Percentiles rank a stretch among this genome's conserved stretches.
Conservation (phyloP, 2,329 filamentous ascomycete genomes). For the Rhynchosporium secalis region DNA sequence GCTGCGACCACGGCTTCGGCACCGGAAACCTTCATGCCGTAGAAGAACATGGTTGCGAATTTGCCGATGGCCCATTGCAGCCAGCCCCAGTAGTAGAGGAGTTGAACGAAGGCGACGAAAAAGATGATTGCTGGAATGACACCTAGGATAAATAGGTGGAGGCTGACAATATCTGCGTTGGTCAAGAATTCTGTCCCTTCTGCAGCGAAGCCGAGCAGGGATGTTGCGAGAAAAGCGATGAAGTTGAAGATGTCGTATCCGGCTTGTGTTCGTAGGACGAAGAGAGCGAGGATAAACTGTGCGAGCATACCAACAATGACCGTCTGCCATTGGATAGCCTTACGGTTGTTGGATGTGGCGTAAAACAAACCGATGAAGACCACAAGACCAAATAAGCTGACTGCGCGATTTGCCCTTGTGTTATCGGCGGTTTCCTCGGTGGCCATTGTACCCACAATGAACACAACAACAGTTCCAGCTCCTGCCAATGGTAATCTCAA, state of each 20-base stretch:
- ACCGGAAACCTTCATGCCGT: conserved; percentile 81
- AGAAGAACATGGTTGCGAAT: conserved; percentile 89
- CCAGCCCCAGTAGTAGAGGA: conserved; percentile 77
- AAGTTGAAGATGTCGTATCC: conserved; percentile 93
- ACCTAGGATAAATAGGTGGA: conserved; percentile 69
- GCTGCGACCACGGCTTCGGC: conserved; percentile 93
- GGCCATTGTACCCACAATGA: conserved; percentile 76
- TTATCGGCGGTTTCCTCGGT: conserved; percentile 73
- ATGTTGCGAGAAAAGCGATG: conserved; percentile 71
- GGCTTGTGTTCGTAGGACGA: conserved; percentile 77
- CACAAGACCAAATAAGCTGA: conserved; percentile 76
- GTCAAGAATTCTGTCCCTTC: conserved; percentile 75
- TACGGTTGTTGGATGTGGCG: conserved; percentile 69
- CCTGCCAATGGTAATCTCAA: conserved; percentile 64
- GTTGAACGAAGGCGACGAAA: conserved; percentile 89
- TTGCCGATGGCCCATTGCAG: conserved; percentile 90
- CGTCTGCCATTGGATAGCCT: conserved; percentile 67
- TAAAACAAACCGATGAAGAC: conserved; percentile 71
- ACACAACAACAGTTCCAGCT: conserved; percentile 63
- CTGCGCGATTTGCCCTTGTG: conserved; percentile 74
- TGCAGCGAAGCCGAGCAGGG: conserved; percentile 73
- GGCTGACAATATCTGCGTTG: conserved; percentile 43
- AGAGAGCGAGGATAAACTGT: conserved; percentile 86
- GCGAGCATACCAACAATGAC: conserved; percentile 86
- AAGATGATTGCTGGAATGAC: conserved; percentile 94